A percentile compares a stretch with the other conserved stretches of the same genome.
Evolutionary conservation across 257 asterid species (phyloP).

Genomic region (Jacaranda copaia): DNA sequence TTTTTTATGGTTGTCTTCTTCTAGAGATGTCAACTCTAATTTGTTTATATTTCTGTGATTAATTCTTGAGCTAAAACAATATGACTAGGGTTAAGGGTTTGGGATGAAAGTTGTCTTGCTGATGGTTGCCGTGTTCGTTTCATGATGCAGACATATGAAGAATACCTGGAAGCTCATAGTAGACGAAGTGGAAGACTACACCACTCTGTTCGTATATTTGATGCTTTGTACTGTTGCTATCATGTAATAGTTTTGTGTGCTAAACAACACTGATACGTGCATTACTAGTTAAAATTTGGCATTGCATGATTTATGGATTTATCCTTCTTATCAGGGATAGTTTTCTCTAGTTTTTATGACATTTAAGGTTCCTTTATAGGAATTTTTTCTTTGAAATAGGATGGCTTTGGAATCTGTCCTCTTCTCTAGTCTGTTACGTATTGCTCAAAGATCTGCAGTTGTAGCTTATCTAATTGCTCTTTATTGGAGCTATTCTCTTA

Average conservation of each 20-base stretch:
- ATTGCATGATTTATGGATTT: neutral
- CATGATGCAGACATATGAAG: constrained; percentile 88
- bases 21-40: constrained; percentile 17
- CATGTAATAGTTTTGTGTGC: constrained; percentile 26
- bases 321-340: constrained; percentile 10
- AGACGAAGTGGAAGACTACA: constrained; percentile 56
- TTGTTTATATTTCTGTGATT: neutral
- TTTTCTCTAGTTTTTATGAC: constrained; percentile 28
- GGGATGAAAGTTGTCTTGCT: constrained; percentile 35
- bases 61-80: constrained; percentile 20
- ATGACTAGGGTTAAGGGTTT: neutral
- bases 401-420: neutral
- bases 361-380: constrained; percentile 16
- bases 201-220: constrained; percentile 64
- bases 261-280: constrained; percentile 13
- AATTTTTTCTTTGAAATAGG: constrained; percentile 5
- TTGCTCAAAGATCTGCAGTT: constrained; percentile 20
- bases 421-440: constrained; percentile 16
- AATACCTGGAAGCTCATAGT: constrained; percentile 85
- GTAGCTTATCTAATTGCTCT: neutral
- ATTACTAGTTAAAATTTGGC: constrained; percentile 9
- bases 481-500: constrained; percentile 8
- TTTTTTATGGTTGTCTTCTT: constrained; percentile 27
- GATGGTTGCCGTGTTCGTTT: constrained; percentile 36
- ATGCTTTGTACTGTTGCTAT: constrained; percentile 20